phyloP scores from a whole-genome alignment of 2,329 filamentous ascomycete genomes.

The Stagonosporopsis chrysanthemi region DNA sequence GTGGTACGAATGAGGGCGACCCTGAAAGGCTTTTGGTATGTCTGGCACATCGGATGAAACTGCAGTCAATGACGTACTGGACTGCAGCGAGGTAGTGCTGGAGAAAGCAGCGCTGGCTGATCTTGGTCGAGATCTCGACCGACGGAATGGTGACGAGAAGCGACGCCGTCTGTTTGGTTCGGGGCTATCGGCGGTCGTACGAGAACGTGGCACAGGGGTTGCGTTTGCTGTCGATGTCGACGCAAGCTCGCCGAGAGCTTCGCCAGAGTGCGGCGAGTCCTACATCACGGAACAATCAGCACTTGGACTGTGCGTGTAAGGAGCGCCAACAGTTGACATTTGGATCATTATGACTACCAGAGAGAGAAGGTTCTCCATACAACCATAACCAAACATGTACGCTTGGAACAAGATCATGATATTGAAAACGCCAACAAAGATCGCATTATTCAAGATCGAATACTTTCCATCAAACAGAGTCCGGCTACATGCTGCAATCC shows the following conservation, averaged over 20 bases:
- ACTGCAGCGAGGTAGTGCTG: slow-evolving; percentile 20
- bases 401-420: slow-evolving; percentile 23
- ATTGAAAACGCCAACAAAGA: slow-evolving; percentile 33
- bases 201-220: slow-evolving; percentile 6
- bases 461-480: slow-evolving; percentile 19
- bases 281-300: slow-evolving; percentile 51
- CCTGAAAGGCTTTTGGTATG: slow-evolving; percentile 17
- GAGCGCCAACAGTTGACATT: slow-evolving; percentile 32
- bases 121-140: slow-evolving; percentile 38
- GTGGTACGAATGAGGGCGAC: slow-evolving; percentile 40
- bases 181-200: slow-evolving; percentile 20
- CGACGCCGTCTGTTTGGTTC: slow-evolving; percentile 39
- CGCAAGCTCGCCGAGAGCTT: slow-evolving; percentile 44
- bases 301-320: slow-evolving; percentile 27
- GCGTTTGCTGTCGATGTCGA: slow-evolving; percentile 23
- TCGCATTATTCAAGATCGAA: slow-evolving; percentile 23
- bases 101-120: slow-evolving; percentile 41
- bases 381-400: slow-evolving; percentile 30
- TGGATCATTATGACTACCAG: slow-evolving; percentile 36
- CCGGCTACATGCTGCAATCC: slow-evolving; percentile 26
- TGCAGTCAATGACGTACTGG: slow-evolving; percentile 16
- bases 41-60: slow-evolving; percentile 3
- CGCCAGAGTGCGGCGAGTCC: slow-evolving; percentile 41
- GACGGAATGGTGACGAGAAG: slow-evolving; percentile 46
- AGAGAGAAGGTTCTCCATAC: slow-evolving; percentile 21